A percentile compares a stretch with the other conserved stretches of the same genome.
Conservation (phyloP, 179 eudicot genomes). For the Carnegiea gigantea region DNA sequence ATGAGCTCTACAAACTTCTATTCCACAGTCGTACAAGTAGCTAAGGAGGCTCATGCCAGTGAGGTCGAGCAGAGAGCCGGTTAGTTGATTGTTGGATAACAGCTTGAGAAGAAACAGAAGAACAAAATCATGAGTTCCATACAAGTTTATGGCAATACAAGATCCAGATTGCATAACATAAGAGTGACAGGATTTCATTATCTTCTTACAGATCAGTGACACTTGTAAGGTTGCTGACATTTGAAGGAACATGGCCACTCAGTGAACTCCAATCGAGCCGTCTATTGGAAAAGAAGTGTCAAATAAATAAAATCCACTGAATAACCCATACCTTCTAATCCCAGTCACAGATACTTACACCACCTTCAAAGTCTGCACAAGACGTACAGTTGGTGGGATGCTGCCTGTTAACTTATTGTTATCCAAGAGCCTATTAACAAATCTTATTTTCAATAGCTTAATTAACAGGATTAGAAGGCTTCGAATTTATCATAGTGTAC, state of each 20-base stretch:
- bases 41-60: slow-evolving; percentile 52
- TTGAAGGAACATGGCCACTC: slow-evolving; percentile 50
- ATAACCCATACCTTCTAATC: not conserved
- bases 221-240: slow-evolving; percentile 52
- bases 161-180: not conserved
- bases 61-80: slow-evolving; percentile 67
- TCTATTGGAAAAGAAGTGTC: slow-evolving; percentile 33
- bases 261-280: slow-evolving; percentile 71
- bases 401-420: slow-evolving; percentile 56
- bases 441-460: not conserved
- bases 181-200: not conserved
- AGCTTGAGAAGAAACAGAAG: slow-evolving; percentile 37
- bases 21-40: slow-evolving; percentile 56
- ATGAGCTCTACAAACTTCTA: not conserved
- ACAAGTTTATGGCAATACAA: not conserved
- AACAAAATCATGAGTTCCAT: slow-evolving; percentile 9
- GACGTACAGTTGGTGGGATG: slow-evolving; percentile 66
- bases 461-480: not conserved
- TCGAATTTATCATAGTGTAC: not conserved
- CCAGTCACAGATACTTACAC: slow-evolving; percentile 55
- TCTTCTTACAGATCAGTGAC: slow-evolving; percentile 58
- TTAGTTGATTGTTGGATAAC: slow-evolving; percentile 64
- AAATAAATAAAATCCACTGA: not conserved
- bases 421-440: slow-evolving; percentile 61
- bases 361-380: slow-evolving; percentile 51